These are phyloP conservation scores for Diaporthe destruens DNA, from an alignment of 2,329 filamentous ascomycete species.

Conservation along the genomic window DNA sequence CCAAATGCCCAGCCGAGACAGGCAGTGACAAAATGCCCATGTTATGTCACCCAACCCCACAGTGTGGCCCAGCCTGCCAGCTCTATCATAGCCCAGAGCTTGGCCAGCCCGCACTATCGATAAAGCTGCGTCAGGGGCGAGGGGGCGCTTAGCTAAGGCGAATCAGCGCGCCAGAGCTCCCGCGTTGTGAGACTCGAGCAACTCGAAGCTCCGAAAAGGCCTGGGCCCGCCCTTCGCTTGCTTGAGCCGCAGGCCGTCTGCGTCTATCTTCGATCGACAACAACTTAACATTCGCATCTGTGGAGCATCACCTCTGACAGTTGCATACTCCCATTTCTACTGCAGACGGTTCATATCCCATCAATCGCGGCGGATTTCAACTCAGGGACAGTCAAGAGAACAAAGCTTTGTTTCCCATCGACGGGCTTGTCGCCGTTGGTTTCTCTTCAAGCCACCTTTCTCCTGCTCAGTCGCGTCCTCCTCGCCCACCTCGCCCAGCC, in stretches of 20 bases:
- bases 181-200: conserved; percentile 4
- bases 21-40: not conserved
- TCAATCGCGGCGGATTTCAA: not conserved
- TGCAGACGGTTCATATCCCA: conserved; percentile 12
- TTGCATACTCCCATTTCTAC: not conserved
- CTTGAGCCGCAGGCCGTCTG: conserved; percentile 26
- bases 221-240: conserved; percentile 10
- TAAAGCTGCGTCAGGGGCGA: conserved; percentile 28
- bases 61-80: not conserved
- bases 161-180: conserved; percentile 15
- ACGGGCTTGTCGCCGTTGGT: not conserved
- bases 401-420: not conserved
- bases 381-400: not conserved
- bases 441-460: conserved; percentile 18
- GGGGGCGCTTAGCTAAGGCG: conserved; percentile 32
- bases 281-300: conserved; percentile 12
- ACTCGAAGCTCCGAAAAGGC: conserved; percentile 36
- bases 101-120: conserved; percentile 27
- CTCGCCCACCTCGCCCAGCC: not conserved
- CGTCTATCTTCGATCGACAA: conserved; percentile 30
- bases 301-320: conserved; percentile 21
- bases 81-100: not conserved
- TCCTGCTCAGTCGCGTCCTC: conserved; percentile 17
- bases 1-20: not conserved
- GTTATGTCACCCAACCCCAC: conserved; percentile 26